phyloP scores from a whole-genome alignment of 345 rosid species.

The Passiflora organensis region DNA sequence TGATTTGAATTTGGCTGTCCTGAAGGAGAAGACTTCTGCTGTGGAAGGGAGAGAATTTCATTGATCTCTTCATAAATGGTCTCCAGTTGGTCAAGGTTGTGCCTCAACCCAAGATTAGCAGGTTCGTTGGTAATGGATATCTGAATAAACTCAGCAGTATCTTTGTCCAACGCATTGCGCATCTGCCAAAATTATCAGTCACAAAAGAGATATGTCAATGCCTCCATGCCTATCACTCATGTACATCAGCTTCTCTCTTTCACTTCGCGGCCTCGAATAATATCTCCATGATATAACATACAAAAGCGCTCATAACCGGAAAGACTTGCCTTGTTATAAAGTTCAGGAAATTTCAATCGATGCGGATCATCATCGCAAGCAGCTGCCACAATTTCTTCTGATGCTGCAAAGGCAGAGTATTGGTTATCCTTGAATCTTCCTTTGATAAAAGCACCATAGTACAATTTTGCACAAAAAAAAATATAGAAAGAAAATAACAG shows the following conservation, averaged over 20 bases:
- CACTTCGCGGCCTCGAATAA: not conserved
- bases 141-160: conserved; percentile 40
- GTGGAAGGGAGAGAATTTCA: conserved; percentile 39
- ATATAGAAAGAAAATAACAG: not conserved
- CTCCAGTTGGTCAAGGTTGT: conserved; percentile 49
- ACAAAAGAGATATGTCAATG: not conserved
- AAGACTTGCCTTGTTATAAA: conserved; percentile 54
- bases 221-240: not conserved
- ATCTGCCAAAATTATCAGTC: conserved; percentile 34
- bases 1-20: conserved; percentile 14
- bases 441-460: not conserved
- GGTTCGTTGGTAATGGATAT: conserved; percentile 21
- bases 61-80: conserved; percentile 32
- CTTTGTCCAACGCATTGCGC: conserved; percentile 54
- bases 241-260: too few species aligned
- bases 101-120: conserved; percentile 41
- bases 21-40: conserved; percentile 13
- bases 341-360: conserved; percentile 43
- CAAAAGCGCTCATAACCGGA: not conserved
- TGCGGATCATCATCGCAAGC: conserved; percentile 55
- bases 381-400: conserved; percentile 51
- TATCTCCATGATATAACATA: not conserved
- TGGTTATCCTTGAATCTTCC: conserved; percentile 6
- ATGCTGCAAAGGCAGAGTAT: conserved; percentile 36
- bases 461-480: not conserved